Percentiles rank a stretch among this genome's conserved stretches.
These are phyloP conservation scores for Paxillus involutus DNA, from an alignment of 768 basidiomycete species.

Conservation along the genomic window DNA sequence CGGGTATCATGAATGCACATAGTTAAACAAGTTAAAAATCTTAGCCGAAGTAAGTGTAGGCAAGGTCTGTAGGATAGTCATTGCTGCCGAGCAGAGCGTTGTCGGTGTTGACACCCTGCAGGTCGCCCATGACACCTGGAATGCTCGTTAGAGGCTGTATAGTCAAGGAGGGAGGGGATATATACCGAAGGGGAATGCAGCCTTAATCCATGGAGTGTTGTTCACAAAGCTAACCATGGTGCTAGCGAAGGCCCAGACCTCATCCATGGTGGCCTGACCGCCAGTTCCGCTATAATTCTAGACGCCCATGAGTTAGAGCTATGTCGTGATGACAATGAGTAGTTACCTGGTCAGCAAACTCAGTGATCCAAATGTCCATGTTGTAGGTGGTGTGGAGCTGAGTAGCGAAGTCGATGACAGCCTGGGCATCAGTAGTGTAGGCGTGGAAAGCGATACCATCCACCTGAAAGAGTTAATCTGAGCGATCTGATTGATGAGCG, in stretches of 20 bases:
- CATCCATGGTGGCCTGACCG: constrained; percentile 32
- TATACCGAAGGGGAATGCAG: constrained; percentile 64
- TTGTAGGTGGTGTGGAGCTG: constrained; percentile 45
- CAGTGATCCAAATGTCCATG: constrained; percentile 54
- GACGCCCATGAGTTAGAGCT: constrained; percentile 1
- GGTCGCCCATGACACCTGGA: constrained; percentile 50
- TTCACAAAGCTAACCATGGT: constrained; percentile 44
- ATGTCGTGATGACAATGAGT: neutral
- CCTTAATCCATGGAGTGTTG: constrained; percentile 28
- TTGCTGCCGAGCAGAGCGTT: constrained; percentile 50
- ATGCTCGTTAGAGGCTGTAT: constrained; percentile 5
- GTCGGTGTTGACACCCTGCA: constrained; percentile 50
- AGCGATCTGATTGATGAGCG: neutral
- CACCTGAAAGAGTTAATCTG: constrained; percentile 38
- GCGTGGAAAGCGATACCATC: constrained; percentile 62
- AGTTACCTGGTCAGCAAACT: constrained; percentile 67
- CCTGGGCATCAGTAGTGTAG: constrained; percentile 53
- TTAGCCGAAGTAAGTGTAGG: constrained; percentile 42
- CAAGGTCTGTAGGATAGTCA: constrained; percentile 53
- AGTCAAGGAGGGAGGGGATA: neutral
- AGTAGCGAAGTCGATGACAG: constrained; percentile 52
- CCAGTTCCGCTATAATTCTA: constrained; percentile 53
- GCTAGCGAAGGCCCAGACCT: constrained; percentile 48
- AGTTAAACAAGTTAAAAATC: neutral
- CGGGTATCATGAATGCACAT: constrained; percentile 16